Percentiles rank a stretch among this genome's conserved stretches.
phyloP scores from a whole-genome alignment of 176 grass and related monocot genomes.

The Tuctoria greenei region DNA sequence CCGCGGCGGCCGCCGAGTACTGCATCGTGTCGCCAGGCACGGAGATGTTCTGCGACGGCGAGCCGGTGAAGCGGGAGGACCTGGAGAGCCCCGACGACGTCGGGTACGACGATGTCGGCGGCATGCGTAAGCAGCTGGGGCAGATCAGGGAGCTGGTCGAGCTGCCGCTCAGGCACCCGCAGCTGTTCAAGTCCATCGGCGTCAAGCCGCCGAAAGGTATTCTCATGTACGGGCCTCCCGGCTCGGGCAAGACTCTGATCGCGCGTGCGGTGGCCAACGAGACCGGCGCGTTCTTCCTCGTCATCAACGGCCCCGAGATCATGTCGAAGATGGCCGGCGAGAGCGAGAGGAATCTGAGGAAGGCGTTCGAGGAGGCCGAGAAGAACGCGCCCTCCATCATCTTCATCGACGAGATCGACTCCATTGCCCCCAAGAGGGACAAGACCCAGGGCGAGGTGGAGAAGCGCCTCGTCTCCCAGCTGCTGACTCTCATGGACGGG shows the following conservation, averaged over 20 bases:
- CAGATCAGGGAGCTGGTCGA: constrained; percentile 67
- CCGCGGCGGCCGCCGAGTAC: constrained; percentile 44
- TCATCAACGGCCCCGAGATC: constrained; percentile 61
- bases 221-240: constrained; percentile 51
- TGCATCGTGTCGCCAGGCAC: too few species aligned
- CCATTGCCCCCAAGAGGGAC: constrained; percentile 55
- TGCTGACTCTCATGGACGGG: constrained; percentile 62
- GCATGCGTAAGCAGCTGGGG: constrained; percentile 56
- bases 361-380: constrained; percentile 70
- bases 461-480: constrained; percentile 60
- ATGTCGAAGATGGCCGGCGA: constrained; percentile 69
- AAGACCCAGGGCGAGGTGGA: constrained; percentile 64
- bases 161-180: constrained; percentile 55
- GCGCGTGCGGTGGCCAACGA: constrained; percentile 62
- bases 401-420: constrained; percentile 70
- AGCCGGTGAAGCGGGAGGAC: constrained; percentile 55
- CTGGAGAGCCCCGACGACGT: constrained; percentile 58
- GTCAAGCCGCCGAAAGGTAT: constrained; percentile 70
- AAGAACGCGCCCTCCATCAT: too few species aligned
- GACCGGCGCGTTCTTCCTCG: constrained; percentile 57
- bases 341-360: constrained; percentile 62
- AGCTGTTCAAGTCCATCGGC: constrained; percentile 63
- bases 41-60: too few species aligned
- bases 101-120: constrained; percentile 65
- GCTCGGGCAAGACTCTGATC: constrained; percentile 57